These are phyloP conservation scores for Lecanicillium sp. DNA, from an alignment of 2,329 filamentous ascomycete species.

Conservation along the genomic window DNA sequence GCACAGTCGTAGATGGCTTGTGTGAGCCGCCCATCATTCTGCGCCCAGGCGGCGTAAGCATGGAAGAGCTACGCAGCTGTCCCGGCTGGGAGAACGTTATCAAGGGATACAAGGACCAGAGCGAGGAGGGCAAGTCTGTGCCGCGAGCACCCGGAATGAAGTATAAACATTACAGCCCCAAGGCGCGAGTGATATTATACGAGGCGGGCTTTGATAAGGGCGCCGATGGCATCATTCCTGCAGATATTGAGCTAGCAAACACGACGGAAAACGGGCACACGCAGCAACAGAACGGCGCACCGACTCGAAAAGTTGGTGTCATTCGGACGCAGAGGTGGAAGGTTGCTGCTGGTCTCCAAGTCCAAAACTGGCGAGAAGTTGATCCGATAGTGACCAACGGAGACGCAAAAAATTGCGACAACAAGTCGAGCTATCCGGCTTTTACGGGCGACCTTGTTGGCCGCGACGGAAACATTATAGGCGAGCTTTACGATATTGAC, in stretches of 20 bases:
- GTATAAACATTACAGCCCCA: slow-evolving; percentile 94
- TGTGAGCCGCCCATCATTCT: slow-evolving; percentile 73
- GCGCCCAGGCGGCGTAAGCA: slow-evolving; percentile 76
- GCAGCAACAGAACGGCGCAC: slow-evolving; percentile 5
- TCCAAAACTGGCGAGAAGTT: slow-evolving; percentile 18
- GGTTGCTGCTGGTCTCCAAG: slow-evolving; percentile 29
- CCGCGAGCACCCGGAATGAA: slow-evolving; percentile 96
- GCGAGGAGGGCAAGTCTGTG: slow-evolving; percentile 50
- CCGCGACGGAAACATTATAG: slow-evolving; percentile 22
- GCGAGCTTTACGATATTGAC: slow-evolving; percentile 57
- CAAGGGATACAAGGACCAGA: slow-evolving; percentile 71
- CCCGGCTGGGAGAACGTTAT: slow-evolving; percentile 73
- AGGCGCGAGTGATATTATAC: slow-evolving; percentile 76
- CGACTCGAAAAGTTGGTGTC: slow-evolving; percentile 34
- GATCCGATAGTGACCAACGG: slow-evolving; percentile 10
- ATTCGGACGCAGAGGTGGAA: slow-evolving; percentile 49
- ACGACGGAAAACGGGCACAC: slow-evolving; percentile 17
- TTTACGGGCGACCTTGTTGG: slow-evolving; percentile 30
- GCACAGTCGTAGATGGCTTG: slow-evolving; percentile 90
- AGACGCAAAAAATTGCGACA: slow-evolving; percentile 3
- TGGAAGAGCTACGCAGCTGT: slow-evolving; percentile 67
- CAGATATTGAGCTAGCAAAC: slow-evolving; percentile 24
- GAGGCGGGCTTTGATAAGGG: slow-evolving; percentile 42
- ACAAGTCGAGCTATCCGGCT: slow-evolving; percentile 29
- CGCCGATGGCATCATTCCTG: slow-evolving; percentile 24